These are phyloP conservation scores for Shiraia sp. DNA, from an alignment of 2,329 filamentous ascomycete genomes.

Conservation along the genomic window DNA sequence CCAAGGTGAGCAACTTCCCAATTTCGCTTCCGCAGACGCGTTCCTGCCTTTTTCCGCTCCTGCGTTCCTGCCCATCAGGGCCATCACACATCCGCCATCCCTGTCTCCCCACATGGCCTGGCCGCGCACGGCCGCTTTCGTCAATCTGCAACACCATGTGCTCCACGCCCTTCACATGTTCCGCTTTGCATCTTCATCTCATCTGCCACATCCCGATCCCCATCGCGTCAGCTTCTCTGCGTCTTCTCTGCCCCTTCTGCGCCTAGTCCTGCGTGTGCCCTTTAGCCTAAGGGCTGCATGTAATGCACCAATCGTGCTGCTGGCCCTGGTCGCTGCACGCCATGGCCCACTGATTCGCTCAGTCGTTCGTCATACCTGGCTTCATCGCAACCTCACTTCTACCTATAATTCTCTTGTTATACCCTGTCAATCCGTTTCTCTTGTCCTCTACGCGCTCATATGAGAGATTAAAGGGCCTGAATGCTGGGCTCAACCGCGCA, in stretches of 20 bases:
- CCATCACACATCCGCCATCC: constrained; percentile 20
- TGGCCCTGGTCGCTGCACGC: constrained; percentile 21
- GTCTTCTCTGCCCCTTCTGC: constrained; percentile 4
- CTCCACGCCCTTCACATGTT: constrained; percentile 22
- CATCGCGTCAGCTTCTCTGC: constrained; percentile 5
- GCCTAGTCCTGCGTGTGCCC: constrained; percentile 1
- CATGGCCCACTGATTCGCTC: constrained; percentile 23
- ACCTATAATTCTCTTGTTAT: constrained; percentile 27
- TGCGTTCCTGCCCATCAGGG: too few species aligned
- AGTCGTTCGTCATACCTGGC: too few species aligned
- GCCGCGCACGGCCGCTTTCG: constrained; percentile 25
- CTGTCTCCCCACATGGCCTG: constrained; percentile 39
- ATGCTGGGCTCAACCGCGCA: constrained; percentile 18
- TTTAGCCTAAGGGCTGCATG: constrained; percentile 33
- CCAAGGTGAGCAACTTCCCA: constrained; percentile 35
- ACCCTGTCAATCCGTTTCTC: constrained; percentile 8
- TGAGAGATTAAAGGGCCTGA: constrained; percentile 39
- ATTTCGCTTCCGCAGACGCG: constrained; percentile 34
- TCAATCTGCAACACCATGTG: constrained; percentile 37
- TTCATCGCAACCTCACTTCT: constrained; percentile 33
- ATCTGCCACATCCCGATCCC: too few species aligned
- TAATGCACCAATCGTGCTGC: constrained; percentile 20
- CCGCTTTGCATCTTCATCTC: constrained; percentile 6
- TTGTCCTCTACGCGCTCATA: constrained; percentile 17
- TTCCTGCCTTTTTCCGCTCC: constrained; percentile 10